A percentile compares a stretch with the other conserved stretches of the same genome.
These are phyloP conservation scores for Acer negundo DNA, from an alignment of 345 rosid species.

Conservation along the genomic window DNA sequence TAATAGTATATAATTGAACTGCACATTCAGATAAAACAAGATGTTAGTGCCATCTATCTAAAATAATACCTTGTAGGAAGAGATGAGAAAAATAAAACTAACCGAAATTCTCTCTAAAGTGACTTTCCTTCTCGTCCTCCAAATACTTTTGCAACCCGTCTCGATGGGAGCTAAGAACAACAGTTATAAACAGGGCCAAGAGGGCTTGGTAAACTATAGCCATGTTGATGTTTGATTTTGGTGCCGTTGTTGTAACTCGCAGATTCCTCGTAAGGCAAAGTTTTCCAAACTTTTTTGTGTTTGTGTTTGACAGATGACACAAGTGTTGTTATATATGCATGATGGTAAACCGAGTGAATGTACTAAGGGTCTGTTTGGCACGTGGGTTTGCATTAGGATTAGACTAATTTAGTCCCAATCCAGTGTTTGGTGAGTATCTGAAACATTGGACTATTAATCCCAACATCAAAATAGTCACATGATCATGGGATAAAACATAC, in stretches of 20 bases:
- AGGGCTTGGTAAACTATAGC: neutral
- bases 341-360: too few relatives aligned
- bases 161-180: neutral
- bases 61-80: too few relatives aligned
- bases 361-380: too few relatives aligned
- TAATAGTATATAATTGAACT: neutral
- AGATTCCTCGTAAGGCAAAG: neutral
- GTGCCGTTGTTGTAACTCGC: conserved; percentile 5
- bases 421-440: too few relatives aligned
- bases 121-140: neutral
- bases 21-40: conserved; percentile 4
- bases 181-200: conserved; percentile 12
- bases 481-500: too few relatives aligned
- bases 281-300: neutral
- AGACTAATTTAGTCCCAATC: too few relatives aligned
- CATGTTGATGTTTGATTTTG: conserved; percentile 11
- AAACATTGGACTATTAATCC: too few relatives aligned
- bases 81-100: neutral
- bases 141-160: neutral
- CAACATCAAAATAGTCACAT: too few relatives aligned
- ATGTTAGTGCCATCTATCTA: neutral
- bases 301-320: neutral
- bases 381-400: too few relatives aligned
- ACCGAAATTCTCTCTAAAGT: conserved; percentile 18
- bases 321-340: neutral